Percentiles rank a stretch among this genome's conserved stretches.
These are phyloP conservation scores for Colletotrichum shisoi DNA, from an alignment of 2,329 filamentous ascomycete genomes.

Conservation along the genomic window DNA sequence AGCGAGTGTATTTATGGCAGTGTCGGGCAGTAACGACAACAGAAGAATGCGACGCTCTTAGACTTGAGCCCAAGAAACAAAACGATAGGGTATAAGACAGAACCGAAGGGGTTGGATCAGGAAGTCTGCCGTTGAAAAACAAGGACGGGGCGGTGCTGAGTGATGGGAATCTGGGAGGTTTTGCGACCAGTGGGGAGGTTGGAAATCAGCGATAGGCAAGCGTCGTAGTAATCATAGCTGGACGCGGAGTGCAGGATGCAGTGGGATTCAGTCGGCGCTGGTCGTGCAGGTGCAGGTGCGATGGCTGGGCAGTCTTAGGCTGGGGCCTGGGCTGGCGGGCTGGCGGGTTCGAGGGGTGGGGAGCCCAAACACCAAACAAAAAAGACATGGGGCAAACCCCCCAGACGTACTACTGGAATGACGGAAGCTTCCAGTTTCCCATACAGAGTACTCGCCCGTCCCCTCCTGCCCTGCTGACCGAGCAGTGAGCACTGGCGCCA, in stretches of 20 bases:
- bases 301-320: constrained; percentile 7
- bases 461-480: constrained; percentile 32
- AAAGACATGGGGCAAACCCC: no score
- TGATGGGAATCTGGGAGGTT: constrained; percentile 16
- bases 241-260: constrained; percentile 6
- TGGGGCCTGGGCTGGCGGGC: constrained; percentile 12
- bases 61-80: constrained; percentile 19
- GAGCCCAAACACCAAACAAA: constrained; percentile 2
- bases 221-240: constrained; percentile 3
- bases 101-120: constrained; percentile 22
- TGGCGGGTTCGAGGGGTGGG: neutral
- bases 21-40: constrained; percentile 9
- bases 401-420: constrained; percentile 23
- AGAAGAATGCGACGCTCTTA: constrained; percentile 10
- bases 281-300: constrained; percentile 16
- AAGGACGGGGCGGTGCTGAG: constrained; percentile 20
- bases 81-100: constrained; percentile 35
- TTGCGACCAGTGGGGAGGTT: neutral
- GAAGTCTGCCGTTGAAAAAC: constrained; percentile 5
- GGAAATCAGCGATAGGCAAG: constrained; percentile 13
- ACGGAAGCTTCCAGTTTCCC: constrained; percentile 37
- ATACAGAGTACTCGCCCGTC: neutral
- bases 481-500: constrained; percentile 35
- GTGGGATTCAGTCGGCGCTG: neutral
- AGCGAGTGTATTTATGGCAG: constrained; percentile 25